These are phyloP conservation scores for Xylaria bambusicola DNA, from an alignment of 495 filamentous ascomycete genomes.

Conservation along the genomic window DNA sequence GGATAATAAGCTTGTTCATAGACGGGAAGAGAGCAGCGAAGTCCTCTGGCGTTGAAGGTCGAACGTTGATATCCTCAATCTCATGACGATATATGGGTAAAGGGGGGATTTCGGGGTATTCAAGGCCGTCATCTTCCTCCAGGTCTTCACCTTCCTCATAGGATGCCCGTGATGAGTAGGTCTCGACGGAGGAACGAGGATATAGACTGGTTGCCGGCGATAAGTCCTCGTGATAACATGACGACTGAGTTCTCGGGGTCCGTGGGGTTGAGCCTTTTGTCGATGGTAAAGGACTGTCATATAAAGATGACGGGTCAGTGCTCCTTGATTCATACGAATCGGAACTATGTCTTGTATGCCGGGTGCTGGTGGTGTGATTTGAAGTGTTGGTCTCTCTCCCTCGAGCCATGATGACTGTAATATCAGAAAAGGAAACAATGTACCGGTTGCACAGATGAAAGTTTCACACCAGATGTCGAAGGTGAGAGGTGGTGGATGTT, in stretches of 20 bases:
- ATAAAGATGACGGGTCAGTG: conserved; percentile 64
- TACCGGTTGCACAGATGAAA: conserved; percentile 21
- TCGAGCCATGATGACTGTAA: conserved; percentile 27
- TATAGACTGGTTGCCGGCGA: conserved; percentile 51
- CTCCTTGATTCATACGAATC: conserved; percentile 66
- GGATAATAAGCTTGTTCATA: conserved; percentile 73
- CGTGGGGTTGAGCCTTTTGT: conserved; percentile 45
- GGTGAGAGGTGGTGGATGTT: conserved; percentile 20
- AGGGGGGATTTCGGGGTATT: conserved; percentile 47
- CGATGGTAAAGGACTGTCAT: conserved; percentile 59
- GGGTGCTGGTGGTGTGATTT: conserved; percentile 52
- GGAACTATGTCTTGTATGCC: conserved; percentile 62
- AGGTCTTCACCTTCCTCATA: conserved; percentile 63
- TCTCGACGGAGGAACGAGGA: conserved; percentile 70
- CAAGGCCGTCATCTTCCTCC: conserved; percentile 49
- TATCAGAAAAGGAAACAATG: conserved; percentile 14
- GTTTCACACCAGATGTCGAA: conserved; percentile 10
- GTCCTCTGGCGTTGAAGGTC: conserved; percentile 75
- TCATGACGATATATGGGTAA: conserved; percentile 65
- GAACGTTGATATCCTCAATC: conserved; percentile 60
- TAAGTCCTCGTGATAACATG: conserved; percentile 47
- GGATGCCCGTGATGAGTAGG: conserved; percentile 73
- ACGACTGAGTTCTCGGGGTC: conserved; percentile 38
- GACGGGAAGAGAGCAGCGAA: conserved; percentile 91
- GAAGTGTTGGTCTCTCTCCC: conserved; percentile 35